phyloP scores from a whole-genome alignment of 148 eudicot species.

The Drosera capensis region DNA sequence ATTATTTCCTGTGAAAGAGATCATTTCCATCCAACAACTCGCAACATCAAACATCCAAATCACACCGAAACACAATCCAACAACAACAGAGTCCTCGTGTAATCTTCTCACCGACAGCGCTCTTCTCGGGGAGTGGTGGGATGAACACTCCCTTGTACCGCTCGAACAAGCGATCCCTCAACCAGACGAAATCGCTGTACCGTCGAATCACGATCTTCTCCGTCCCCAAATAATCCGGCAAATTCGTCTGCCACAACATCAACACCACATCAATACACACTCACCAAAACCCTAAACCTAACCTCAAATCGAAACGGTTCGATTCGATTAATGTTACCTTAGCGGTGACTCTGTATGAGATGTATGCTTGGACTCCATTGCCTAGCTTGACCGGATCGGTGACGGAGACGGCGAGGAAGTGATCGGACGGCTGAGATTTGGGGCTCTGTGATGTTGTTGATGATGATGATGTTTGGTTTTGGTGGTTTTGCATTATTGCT shows the following conservation, averaged over 20 bases:
- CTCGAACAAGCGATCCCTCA: constrained; percentile 91
- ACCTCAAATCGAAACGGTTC: neutral
- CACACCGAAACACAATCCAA: neutral
- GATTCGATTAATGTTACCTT: constrained; percentile 31
- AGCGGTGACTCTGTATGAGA: constrained; percentile 76
- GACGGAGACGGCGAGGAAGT: constrained; percentile 55
- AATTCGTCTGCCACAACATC: constrained; percentile 55
- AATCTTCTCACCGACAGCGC: constrained; percentile 66
- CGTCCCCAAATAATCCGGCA: constrained; percentile 78
- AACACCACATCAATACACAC: neutral
- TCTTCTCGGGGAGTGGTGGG: constrained; percentile 99
- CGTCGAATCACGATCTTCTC: constrained; percentile 96
- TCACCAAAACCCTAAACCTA: neutral
- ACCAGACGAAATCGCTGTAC: constrained; percentile 89
- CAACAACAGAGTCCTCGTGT: neutral
- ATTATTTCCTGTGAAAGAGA: too few species aligned
- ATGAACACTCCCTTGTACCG: constrained; percentile 87
- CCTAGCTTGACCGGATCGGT: constrained; percentile 97
- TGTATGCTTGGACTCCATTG: constrained; percentile 89
- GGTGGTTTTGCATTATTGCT: too few species aligned
- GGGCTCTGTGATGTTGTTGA: constrained; percentile 68
- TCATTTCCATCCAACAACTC: neutral
- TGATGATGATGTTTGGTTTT: too few species aligned
- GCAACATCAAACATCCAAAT: neutral
- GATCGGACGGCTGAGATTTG: constrained; percentile 57